Evolutionary conservation across 257 asterid genomes (phyloP), one percentile per base, ranked within the genome.

Genomic region (Solanum peruvianum): DNA sequence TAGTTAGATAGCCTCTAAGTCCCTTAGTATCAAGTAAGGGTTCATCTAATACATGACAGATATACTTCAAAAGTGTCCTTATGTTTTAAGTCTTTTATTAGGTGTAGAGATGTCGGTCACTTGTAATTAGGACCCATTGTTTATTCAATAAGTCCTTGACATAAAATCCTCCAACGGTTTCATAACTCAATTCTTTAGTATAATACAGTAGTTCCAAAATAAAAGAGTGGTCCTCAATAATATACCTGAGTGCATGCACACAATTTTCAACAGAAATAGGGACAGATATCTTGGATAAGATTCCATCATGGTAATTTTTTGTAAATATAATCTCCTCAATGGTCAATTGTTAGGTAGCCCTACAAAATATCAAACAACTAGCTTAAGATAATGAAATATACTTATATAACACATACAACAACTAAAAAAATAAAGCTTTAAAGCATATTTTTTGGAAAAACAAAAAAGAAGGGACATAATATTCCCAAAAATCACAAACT

Each of bases 201-300:
- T 49, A 37, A 37, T 37, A 37, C 4, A 15, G 0, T 49, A 49
- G 9, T 49, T 49, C 2, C 67, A 58, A 58, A 20, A 58, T 58
- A 2, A 6, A 21, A 58, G 9, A 3, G 27, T 58, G 11, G 27
- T 58, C 67, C 27, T 67, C 29, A 29, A 27, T 9, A 6, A 13
- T 67, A 27, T 67, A 67, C 11, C 9, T 27, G 11, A 18, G 11
- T 11, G 75, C 41, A 13, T 5, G 11, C 6, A 2, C 76, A 69
- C 41, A 29, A 0, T 4, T 8, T 27, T 12, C 76, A 29, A 69
- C n/a, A 69, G 7, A 69, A 15, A 41, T 69, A 16, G 42, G 41
- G 76, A 29, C 12, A 69, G 0, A 18, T 13, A 29, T 29, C 23
- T 69, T 1, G 1, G 0, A 14, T 29, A 69, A 69, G 6, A 7